Conservation (phyloP, 1,284 basidiomycete species). For the Kwoniella shivajii region DNA sequence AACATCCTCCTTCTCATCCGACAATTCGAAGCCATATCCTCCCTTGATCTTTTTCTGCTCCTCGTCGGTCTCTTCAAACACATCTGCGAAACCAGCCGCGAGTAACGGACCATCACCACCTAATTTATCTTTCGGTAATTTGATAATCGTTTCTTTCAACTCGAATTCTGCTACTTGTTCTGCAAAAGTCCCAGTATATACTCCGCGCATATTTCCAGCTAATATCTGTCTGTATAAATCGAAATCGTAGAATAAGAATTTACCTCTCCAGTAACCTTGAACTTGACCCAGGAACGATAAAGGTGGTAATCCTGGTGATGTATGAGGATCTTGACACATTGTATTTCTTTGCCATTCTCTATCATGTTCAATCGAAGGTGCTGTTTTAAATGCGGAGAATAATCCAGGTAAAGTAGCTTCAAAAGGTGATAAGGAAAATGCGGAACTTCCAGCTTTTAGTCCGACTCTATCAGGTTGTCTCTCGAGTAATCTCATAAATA, state of each 20-base stretch:
- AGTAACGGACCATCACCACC: slow-evolving; percentile 48
- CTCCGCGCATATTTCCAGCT: slow-evolving; percentile 52
- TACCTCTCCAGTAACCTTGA: slow-evolving; percentile 58
- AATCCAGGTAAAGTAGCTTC: slow-evolving; percentile 22
- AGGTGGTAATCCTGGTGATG: slow-evolving; percentile 54
- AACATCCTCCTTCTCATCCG: slow-evolving; percentile 35
- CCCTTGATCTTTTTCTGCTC: slow-evolving; percentile 32
- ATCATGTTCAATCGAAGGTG: slow-evolving; percentile 50
- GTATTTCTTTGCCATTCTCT: slow-evolving; percentile 54
- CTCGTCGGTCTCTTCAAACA: slow-evolving; percentile 36
- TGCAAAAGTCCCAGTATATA: slow-evolving; percentile 53
- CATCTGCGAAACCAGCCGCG: slow-evolving; percentile 42
- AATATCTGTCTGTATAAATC: slow-evolving; percentile 58
- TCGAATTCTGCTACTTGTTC: slow-evolving; percentile 48
- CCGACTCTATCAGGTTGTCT: slow-evolving; percentile 42
- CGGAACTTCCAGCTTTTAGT: slow-evolving; percentile 27
- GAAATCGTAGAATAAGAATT: slow-evolving; percentile 60
- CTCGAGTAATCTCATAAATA: slow-evolving; percentile 44
- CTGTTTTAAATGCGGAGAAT: slow-evolving; percentile 35
- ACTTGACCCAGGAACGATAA: slow-evolving; percentile 53
- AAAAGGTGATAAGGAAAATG: slow-evolving; percentile 16
- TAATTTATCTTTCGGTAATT: slow-evolving; percentile 44
- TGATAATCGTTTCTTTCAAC: slow-evolving; percentile 50
- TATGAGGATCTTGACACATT: slow-evolving; percentile 54
- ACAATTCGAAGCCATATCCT: slow-evolving; percentile 47